A percentile compares a stretch with the other conserved stretches of the same genome.
phyloP scores from a whole-genome alignment of 2,329 filamentous ascomycete genomes.

The Fusarium longipes region DNA sequence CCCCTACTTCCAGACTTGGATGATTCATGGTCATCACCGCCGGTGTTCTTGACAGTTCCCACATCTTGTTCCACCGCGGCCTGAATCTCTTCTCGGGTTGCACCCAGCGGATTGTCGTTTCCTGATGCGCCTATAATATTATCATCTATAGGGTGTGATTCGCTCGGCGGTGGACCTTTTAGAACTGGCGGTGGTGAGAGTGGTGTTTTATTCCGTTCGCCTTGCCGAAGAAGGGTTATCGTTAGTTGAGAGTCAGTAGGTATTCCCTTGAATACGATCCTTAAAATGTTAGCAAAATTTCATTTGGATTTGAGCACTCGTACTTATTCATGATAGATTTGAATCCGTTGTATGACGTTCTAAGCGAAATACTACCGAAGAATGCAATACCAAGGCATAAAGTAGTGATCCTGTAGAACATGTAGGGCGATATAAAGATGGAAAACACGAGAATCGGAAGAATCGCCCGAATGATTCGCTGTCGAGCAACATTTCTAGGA shows the following conservation, averaged over 20 bases:
- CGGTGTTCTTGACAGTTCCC: conserved; percentile 46
- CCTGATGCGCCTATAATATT: conserved; percentile 55
- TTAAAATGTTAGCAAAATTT: conserved; percentile 64
- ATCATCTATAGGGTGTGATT: background rate
- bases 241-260: conserved; percentile 85
- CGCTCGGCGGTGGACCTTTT: background rate
- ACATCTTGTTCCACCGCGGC: conserved; percentile 61
- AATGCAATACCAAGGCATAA: background rate
- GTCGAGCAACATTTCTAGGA: conserved; percentile 65
- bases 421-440: background rate
- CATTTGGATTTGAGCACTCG: conserved; percentile 56
- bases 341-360: background rate
- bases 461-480: background rate
- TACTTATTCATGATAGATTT: conserved; percentile 58
- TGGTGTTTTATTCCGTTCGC: conserved; percentile 80
- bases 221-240: conserved; percentile 79
- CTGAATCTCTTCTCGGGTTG: conserved; percentile 65
- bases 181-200: conserved; percentile 63
- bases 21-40: conserved; percentile 58
- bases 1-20: conserved; percentile 57
- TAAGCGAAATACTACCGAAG: background rate
- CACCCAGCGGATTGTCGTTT: conserved; percentile 27
- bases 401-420: background rate
- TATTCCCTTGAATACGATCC: conserved; percentile 78
- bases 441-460: background rate